phyloP scores from a whole-genome alignment of 768 basidiomycete species.

The Mycena chlorophos region DNA sequence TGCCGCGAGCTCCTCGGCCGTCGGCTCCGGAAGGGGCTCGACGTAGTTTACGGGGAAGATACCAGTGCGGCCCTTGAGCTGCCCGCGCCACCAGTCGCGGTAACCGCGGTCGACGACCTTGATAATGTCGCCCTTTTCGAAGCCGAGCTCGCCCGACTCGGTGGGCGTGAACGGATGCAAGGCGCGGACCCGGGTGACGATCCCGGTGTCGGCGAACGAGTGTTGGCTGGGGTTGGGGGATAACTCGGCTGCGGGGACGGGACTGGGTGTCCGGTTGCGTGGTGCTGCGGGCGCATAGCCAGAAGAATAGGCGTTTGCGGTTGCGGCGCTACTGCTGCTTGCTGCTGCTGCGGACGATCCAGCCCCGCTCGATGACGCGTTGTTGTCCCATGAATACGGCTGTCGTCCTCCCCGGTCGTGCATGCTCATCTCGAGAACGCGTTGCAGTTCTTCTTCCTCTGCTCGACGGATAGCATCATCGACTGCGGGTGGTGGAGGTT shows the following conservation, averaged over 20 bases:
- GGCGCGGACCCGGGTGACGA: conserved; percentile 84
- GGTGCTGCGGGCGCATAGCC: conserved; percentile 23
- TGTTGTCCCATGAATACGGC: conserved; percentile 37
- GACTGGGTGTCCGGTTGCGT: conserved; percentile 17
- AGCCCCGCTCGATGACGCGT: not conserved
- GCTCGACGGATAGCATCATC: conserved; percentile 79
- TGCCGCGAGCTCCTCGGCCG: conserved; percentile 66
- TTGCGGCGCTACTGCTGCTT: conserved; percentile 24
- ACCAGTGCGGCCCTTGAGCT: conserved; percentile 84
- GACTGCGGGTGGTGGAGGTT: conserved; percentile 65
- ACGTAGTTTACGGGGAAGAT: conserved; percentile 99
- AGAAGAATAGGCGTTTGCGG: not conserved
- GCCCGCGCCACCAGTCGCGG: conserved; percentile 97
- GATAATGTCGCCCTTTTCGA: conserved; percentile 91
- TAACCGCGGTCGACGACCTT: conserved; percentile 93
- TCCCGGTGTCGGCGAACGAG: conserved; percentile 27
- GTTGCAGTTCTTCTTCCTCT: conserved; percentile 94
- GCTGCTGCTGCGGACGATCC: not conserved
- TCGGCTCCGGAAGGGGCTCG: conserved; percentile 84
- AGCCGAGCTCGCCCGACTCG: conserved; percentile 86
- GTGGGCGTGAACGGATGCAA: conserved; percentile 86
- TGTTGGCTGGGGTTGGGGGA: conserved; percentile 18
- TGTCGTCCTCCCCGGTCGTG: conserved; percentile 83
- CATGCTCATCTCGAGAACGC: conserved; percentile 91
- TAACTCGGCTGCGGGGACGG: conserved; percentile 20